phyloP scores from a whole-genome alignment of 2,329 filamentous ascomycete species.

The Alternaria sp. region DNA sequence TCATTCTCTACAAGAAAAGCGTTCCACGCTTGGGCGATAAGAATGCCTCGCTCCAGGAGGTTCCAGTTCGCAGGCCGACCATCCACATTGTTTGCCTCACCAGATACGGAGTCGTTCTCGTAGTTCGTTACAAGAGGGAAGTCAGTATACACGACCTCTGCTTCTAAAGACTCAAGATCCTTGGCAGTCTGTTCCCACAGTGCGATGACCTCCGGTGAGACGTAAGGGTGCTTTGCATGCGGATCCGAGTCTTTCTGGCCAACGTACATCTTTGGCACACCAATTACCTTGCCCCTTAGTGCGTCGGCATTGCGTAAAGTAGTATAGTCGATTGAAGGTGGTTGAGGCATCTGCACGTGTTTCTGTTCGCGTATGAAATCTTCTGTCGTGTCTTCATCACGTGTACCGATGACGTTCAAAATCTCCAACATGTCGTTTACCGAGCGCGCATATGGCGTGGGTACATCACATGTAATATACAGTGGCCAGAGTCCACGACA shows the following conservation, averaged over 20 bases:
- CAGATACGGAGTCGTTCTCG: conserved; percentile 51
- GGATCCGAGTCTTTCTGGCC: conserved; percentile 50
- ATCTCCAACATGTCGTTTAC: conserved; percentile 61
- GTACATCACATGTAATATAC: conserved; percentile 64
- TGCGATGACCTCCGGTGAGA: conserved; percentile 52
- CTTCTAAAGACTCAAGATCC: conserved; percentile 55
- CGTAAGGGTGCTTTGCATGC: conserved; percentile 47
- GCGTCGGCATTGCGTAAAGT: conserved; percentile 45
- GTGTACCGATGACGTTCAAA: conserved; percentile 58
- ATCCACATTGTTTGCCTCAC: conserved; percentile 53
- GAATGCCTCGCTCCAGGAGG: conserved; percentile 57
- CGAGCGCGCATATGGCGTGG: conserved; percentile 63
- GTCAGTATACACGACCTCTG: conserved; percentile 55
- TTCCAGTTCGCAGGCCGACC: conserved; percentile 59
- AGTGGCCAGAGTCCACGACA: conserved; percentile 64
- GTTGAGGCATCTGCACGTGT: conserved; percentile 54
- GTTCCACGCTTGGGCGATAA: conserved; percentile 63
- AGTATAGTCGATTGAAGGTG: conserved; percentile 49
- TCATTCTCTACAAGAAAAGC: conserved; percentile 58
- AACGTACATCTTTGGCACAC: conserved; percentile 62
- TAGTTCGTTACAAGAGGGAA: conserved; percentile 59
- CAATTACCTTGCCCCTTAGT: conserved; percentile 58
- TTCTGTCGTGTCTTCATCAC: conserved; percentile 54
- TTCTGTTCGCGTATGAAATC: conserved; percentile 66
- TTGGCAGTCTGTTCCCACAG: conserved; percentile 46